A percentile compares a stretch with the other conserved stretches of the same genome.
phyloP scores from a whole-genome alignment of 129 eudicot genomes.

The Flaveria sonorensis region DNA sequence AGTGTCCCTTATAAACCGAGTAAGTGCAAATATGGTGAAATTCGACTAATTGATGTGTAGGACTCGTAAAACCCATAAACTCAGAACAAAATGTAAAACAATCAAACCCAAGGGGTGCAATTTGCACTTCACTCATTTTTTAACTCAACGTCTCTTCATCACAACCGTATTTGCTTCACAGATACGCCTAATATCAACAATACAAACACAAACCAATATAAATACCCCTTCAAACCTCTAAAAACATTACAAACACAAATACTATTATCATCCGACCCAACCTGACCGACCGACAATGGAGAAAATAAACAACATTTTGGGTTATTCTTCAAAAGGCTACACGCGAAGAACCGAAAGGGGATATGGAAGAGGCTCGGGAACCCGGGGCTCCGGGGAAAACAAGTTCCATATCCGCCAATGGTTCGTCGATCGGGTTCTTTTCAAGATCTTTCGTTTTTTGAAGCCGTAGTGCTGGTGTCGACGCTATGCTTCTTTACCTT shows the following conservation, averaged over 20 bases:
- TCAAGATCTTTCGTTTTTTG: constrained; percentile 56
- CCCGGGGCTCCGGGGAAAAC: constrained; percentile 44
- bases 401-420: constrained; percentile 36
- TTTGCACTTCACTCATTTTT: background rate
- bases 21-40: constrained; percentile 2
- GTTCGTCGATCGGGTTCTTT: constrained; percentile 57
- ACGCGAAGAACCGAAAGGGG: constrained; percentile 34
- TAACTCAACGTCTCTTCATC: constrained; percentile 14
- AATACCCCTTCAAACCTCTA: background rate
- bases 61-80: constrained; percentile 10
- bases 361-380: constrained; percentile 37
- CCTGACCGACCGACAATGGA: constrained; percentile 4
- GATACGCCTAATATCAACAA: background rate
- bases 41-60: background rate
- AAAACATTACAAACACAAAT: background rate
- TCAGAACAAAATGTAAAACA: constrained; percentile 7
- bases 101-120: constrained; percentile 17
- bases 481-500: constrained; percentile 61
- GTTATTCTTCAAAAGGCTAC: constrained; percentile 42
- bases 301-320: constrained; percentile 31
- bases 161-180: constrained; percentile 8
- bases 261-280: background rate
- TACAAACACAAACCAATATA: constrained; percentile 18
- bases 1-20: background rate
- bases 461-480: constrained; percentile 55